Evolutionary conservation across 2,329 filamentous ascomycete genomes (phyloP), one percentile per base, ranked within the genome.

Genomic region (Lasiodiplodia gonubiensis): DNA sequence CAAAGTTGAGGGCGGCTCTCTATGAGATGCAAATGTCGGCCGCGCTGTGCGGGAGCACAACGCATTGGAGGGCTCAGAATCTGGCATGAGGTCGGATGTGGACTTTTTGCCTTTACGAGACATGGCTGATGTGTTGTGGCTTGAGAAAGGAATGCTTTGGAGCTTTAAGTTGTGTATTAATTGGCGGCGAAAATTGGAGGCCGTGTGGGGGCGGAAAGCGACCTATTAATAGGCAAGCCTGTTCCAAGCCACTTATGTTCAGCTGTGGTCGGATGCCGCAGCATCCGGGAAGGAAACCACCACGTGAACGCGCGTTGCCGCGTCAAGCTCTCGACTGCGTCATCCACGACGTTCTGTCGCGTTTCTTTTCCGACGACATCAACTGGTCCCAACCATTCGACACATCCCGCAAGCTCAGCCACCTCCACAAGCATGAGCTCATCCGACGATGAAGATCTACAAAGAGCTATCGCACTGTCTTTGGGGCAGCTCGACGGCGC

Each of bases 401-500:
- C 23, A 30, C 16, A 46, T 18, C 2, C 46, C 11, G n/a, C 16
- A 23, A 11, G 59, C 46, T 46, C 37, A 39, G 14, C 35, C n/a
- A 46, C 53, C n/a, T 18, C 59, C 5, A 75, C 76, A 33, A 68
- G 64, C 74, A 70, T 71, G 35, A 59, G 37, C 61, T 66, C 66
- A 33, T 75, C 71, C 3, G 72, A 77, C 33, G 72, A 78, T 39
- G 73, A 73, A 51, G 70, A 73, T 37, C 30, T 75, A 60, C 68
- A 71, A 37, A 69, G 53, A 12, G 74, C 74, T 25, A 74, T 76
- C 53, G 73, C 70, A 18, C 65, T 76, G 66, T 76, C 74, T 67
- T 55, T 74, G 18, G 54, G 49, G 23, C 64, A 64, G 46, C 25
- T 46, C 4, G 63, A 65, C 18, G 33, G 21, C 25, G 12, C 63